Conservation (phyloP, 441 rosid genomes). For the Mallotus japonicus region DNA sequence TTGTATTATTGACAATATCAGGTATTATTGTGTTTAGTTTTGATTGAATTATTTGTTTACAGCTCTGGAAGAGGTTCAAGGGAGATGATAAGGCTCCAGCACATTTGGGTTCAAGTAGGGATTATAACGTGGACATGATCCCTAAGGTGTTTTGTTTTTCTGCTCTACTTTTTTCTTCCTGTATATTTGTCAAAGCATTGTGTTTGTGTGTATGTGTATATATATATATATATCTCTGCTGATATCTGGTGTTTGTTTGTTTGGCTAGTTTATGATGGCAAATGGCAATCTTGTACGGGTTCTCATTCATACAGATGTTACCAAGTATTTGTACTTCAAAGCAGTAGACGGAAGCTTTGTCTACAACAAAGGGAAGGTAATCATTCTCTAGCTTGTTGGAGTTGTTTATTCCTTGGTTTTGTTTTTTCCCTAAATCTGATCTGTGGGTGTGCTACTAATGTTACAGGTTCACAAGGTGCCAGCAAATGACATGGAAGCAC, state of each 20-base stretch:
- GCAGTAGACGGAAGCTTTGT: slow-evolving; percentile 92
- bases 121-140: slow-evolving; percentile 89
- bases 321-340: slow-evolving; percentile 84
- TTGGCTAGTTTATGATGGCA: slow-evolving; percentile 86
- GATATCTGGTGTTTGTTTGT: slow-evolving; percentile 13
- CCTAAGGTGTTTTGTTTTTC: slow-evolving; percentile 56
- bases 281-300: slow-evolving; percentile 92
- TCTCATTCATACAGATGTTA: slow-evolving; percentile 86
- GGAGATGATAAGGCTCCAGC: slow-evolving; percentile 78
- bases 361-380: slow-evolving; percentile 82
- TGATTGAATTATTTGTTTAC: slow-evolving; percentile 23
- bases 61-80: slow-evolving; percentile 92
- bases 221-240: not conserved
- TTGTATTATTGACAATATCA: not conserved
- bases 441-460: slow-evolving; percentile 2
- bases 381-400: slow-evolving; percentile 6
- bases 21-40: slow-evolving; percentile 10
- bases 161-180: not conserved
- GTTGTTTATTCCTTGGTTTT: not conserved
- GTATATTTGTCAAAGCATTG: not conserved
- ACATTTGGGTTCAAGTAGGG: slow-evolving; percentile 83
- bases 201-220: too few relatives aligned
- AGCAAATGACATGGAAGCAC: slow-evolving; percentile 87
- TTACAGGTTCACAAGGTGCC: slow-evolving; percentile 87
- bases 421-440: slow-evolving; percentile 2